A percentile compares a stretch with the other conserved stretches of the same genome.
Evolutionary conservation across 225 moss, liverwort and hornwort species (phyloP).

Genomic region (Ulota crispa): DNA sequence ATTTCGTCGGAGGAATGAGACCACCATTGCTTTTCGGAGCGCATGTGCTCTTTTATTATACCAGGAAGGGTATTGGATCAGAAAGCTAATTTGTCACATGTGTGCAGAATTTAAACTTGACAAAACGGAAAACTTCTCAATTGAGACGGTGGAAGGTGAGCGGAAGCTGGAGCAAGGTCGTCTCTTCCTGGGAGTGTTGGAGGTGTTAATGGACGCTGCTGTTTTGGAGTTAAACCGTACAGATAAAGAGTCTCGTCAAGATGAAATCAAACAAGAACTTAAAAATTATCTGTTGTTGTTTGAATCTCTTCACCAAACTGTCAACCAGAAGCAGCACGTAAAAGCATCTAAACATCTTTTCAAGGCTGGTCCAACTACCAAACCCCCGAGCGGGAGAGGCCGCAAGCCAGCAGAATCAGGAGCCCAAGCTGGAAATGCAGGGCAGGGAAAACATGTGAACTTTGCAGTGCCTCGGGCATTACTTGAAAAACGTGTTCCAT

Average conservation of each 20-base stretch:
- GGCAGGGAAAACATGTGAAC: slow-evolving; percentile 48
- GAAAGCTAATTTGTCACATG: slow-evolving; percentile 9
- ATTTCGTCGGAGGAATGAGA: slow-evolving; percentile 7
- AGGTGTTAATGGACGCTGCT: slow-evolving; percentile 77
- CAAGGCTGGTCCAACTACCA: slow-evolving; percentile 47
- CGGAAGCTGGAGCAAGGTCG: slow-evolving; percentile 74
- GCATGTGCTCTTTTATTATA: slow-evolving; percentile 1
- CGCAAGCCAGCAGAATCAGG: slow-evolving; percentile 49
- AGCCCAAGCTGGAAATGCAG: slow-evolving; percentile 42
- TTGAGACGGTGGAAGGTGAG: slow-evolving; percentile 72
- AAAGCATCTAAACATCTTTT: slow-evolving; percentile 52
- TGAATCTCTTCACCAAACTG: slow-evolving; percentile 60
- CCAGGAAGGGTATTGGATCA: slow-evolving; percentile 2
- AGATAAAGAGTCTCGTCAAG: slow-evolving; percentile 46
- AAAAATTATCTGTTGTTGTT: slow-evolving; percentile 54
- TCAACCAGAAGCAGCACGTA: slow-evolving; percentile 61
- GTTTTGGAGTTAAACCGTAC: slow-evolving; percentile 54
- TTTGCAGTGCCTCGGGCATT: slow-evolving; percentile 49
- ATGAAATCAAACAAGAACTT: slow-evolving; percentile 64
- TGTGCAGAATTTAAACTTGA: slow-evolving; percentile 76
- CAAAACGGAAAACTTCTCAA: slow-evolving; percentile 62
- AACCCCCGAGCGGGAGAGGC: slow-evolving; percentile 34
- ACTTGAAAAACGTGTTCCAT: slow-evolving; percentile 66
- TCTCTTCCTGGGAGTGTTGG: slow-evolving; percentile 77
- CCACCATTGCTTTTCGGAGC: neutral